phyloP scores from a whole-genome alignment of 192 early-diverging fungal genomes.

The Podila clonocystis region DNA sequence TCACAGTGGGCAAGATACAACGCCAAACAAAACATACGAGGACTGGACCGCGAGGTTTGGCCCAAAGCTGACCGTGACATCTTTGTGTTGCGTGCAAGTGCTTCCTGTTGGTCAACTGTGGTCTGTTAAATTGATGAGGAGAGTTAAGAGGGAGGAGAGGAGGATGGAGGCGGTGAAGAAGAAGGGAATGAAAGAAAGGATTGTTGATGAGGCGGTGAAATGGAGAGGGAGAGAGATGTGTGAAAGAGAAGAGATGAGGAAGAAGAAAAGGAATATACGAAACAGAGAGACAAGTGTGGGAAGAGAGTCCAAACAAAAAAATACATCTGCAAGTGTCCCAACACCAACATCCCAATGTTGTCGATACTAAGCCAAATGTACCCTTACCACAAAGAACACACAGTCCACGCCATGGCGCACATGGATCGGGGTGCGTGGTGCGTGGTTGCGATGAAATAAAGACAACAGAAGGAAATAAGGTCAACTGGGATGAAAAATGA shows the following conservation, averaged over 20 bases:
- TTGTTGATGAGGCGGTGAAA: background rate
- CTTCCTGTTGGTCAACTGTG: background rate
- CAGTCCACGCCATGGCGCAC: too few relatives aligned
- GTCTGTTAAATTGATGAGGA: too few relatives aligned
- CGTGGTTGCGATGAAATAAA: too few relatives aligned
- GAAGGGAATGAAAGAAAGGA: background rate
- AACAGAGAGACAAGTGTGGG: background rate
- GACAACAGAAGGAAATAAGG: too few relatives aligned
- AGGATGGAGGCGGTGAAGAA: background rate
- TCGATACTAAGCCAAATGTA: too few relatives aligned
- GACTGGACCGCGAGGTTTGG: slow-evolving; percentile 21
- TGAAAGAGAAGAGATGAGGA: background rate
- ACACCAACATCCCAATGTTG: too few relatives aligned
- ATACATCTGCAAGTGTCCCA: too few relatives aligned
- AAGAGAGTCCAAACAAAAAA: background rate
- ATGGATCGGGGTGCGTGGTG: too few relatives aligned
- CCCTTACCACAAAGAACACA: too few relatives aligned
- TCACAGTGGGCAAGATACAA: background rate
- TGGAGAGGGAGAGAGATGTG: background rate
- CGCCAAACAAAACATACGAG: slow-evolving; percentile 25
- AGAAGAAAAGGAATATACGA: background rate
- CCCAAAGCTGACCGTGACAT: slow-evolving; percentile 28
- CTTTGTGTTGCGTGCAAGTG: background rate
- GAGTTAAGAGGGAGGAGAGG: background rate
- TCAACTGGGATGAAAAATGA: too few relatives aligned